Evolutionary conservation across 148 eudicot species (phyloP).

Genomic region (Rhododendron ferrugineum): DNA sequence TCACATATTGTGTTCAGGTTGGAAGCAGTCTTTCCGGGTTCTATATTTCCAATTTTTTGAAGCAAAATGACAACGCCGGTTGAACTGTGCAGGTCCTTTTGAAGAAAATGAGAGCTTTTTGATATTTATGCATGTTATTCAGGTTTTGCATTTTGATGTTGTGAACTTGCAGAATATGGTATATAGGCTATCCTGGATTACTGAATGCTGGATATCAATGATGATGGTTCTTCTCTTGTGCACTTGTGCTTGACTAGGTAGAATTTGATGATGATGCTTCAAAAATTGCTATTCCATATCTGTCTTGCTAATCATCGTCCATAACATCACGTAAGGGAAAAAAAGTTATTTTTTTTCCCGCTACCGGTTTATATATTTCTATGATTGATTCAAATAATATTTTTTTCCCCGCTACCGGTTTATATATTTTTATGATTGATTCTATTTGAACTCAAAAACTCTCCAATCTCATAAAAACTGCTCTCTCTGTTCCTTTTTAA

Average conservation of each 20-base stretch:
- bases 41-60: not conserved
- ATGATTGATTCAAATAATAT: too few species aligned
- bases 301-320: not conserved
- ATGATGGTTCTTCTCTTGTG: not conserved
- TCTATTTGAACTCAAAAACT: too few species aligned
- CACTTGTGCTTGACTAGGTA: not conserved
- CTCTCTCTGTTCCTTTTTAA: too few species aligned
- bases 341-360: too few species aligned
- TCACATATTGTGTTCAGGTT: not conserved
- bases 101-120: not conserved
- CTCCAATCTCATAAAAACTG: too few species aligned
- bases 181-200: not conserved
- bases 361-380: too few species aligned
- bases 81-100: not conserved
- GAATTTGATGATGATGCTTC: not conserved
- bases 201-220: not conserved
- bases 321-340: too few species aligned
- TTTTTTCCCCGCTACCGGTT: too few species aligned
- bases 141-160: not conserved
- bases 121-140: not conserved
- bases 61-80: not conserved
- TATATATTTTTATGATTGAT: too few species aligned
- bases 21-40: not conserved
- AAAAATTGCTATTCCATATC: not conserved
- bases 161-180: not conserved